phyloP scores from a whole-genome alignment of 2,329 filamentous ascomycete species.

The Neofusicoccum sp. region DNA sequence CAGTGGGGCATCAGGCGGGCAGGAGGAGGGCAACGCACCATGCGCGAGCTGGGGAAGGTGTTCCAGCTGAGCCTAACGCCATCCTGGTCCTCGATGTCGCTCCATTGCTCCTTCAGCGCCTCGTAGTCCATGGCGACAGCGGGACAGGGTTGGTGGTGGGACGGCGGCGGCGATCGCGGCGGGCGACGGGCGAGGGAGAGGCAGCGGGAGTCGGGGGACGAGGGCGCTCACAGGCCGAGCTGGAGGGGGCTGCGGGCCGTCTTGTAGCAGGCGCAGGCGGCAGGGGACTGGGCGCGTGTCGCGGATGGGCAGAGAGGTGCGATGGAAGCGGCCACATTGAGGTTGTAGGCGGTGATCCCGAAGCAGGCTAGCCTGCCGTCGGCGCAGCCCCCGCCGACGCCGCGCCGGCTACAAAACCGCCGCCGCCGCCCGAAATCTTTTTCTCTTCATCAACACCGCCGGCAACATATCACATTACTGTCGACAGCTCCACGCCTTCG shows the following conservation, averaged over 20 bases:
- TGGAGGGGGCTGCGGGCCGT: slow-evolving; percentile 1
- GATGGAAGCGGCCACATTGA: slow-evolving; percentile 38
- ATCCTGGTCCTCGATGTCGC: slow-evolving; percentile 94
- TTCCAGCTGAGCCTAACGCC: slow-evolving; percentile 98
- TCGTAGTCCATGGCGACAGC: slow-evolving; percentile 79
- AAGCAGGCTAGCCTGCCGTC: slow-evolving; percentile 28
- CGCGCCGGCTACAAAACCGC: slow-evolving; percentile 24
- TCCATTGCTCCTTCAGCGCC: slow-evolving; percentile 92
- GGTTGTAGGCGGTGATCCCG: slow-evolving; percentile 24
- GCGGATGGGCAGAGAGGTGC: slow-evolving; percentile 17
- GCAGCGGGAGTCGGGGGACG: background rate
- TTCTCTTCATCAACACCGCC: slow-evolving; percentile 51
- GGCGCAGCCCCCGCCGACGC: background rate
- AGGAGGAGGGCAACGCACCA: slow-evolving; percentile 56
- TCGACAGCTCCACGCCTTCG: slow-evolving; percentile 55
- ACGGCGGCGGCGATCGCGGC: slow-evolving; percentile 4
- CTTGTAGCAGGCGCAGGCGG: background rate
- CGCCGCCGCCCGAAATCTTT: slow-evolving; percentile 34
- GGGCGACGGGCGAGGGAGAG: background rate
- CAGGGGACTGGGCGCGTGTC: background rate
- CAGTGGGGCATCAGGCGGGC: slow-evolving; percentile 9
- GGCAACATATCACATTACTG: slow-evolving; percentile 62
- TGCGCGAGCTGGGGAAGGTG: slow-evolving; percentile 95
- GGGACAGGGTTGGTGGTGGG: slow-evolving; percentile 14
- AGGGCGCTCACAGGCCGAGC: slow-evolving; percentile 9